Evolutionary conservation across 768 basidiomycete genomes (phyloP).

Genomic region (Phanerochaete sordida): DNA sequence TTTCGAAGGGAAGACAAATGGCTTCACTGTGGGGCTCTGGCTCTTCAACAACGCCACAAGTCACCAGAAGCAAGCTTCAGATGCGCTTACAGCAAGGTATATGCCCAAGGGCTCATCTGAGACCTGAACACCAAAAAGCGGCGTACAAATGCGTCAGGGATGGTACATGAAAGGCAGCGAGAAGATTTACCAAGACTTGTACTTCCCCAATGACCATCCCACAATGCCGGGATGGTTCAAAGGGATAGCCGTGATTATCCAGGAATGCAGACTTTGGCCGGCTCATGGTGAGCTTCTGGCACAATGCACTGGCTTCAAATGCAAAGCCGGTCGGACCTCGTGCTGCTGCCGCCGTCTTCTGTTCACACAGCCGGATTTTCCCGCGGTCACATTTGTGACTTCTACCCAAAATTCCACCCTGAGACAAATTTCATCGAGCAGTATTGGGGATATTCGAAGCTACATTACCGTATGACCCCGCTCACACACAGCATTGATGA

Average conservation of each 20-base stretch:
- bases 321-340: slow-evolving; percentile 8
- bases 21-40: slow-evolving; percentile 22
- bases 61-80: slow-evolving; percentile 22
- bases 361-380: slow-evolving; percentile 33
- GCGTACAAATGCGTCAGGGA: slow-evolving; percentile 10
- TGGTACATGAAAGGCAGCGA: slow-evolving; percentile 7
- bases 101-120: slow-evolving; percentile 21
- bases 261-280: slow-evolving; percentile 8
- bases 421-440: slow-evolving; percentile 31
- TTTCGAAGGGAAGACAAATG: slow-evolving; percentile 26
- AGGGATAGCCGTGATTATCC: slow-evolving; percentile 21
- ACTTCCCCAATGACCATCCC: slow-evolving; percentile 13
- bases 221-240: slow-evolving; percentile 17
- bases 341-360: slow-evolving; percentile 31
- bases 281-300: slow-evolving; percentile 9
- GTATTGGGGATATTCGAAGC: slow-evolving; percentile 29
- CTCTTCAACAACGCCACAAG: slow-evolving; percentile 29
- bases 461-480: slow-evolving; percentile 18
- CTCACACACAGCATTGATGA: slow-evolving; percentile 17
- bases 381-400: slow-evolving; percentile 12
- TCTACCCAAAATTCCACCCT: slow-evolving; percentile 29
- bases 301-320: slow-evolving; percentile 22
- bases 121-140: slow-evolving; percentile 3
- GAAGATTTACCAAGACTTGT: slow-evolving; percentile 13
- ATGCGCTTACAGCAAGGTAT: slow-evolving; percentile 25